These are phyloP conservation scores for Annulohypoxylon bovei DNA, from an alignment of 495 filamentous ascomycete genomes.

Conservation along the genomic window DNA sequence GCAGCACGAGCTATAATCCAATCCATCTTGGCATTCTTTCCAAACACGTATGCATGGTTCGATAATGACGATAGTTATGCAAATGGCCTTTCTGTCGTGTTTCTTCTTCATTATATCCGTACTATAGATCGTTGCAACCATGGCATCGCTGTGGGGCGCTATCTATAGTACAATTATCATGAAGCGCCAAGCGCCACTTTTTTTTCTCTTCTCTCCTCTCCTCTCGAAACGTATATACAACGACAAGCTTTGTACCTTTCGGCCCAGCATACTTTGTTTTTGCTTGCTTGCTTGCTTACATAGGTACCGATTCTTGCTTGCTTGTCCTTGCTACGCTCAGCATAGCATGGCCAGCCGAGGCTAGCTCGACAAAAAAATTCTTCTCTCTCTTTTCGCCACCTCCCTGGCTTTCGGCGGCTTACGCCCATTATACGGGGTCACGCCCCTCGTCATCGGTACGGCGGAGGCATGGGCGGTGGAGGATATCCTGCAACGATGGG, in stretches of 20 bases:
- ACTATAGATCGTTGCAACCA: conserved; percentile 31
- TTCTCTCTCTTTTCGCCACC: conserved; percentile 17
- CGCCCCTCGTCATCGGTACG: conserved; percentile 33
- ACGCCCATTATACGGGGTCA: conserved; percentile 4
- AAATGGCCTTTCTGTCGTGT: conserved; percentile 39
- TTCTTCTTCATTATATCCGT: conserved; percentile 41
- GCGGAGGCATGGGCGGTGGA: conserved; percentile 40
- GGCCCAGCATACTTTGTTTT: conserved; percentile 16
- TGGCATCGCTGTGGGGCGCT: conserved; percentile 33
- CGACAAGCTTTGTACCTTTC: conserved; percentile 28
- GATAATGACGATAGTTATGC: conserved; percentile 38
- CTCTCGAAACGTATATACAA: conserved; percentile 38
- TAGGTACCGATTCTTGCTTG: no score
- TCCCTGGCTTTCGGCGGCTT: conserved; percentile 12
- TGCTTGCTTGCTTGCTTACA: not conserved
- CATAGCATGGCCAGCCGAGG: conserved; percentile 37
- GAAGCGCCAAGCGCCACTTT: conserved; percentile 32
- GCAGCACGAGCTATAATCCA: not conserved
- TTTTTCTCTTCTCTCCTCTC: conserved; percentile 16
- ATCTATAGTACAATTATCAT: conserved; percentile 38
- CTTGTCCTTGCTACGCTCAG: conserved; percentile 33
- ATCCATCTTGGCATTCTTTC: conserved; percentile 30
- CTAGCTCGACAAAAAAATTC: conserved; percentile 19
- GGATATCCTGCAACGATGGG: conserved; percentile 44
- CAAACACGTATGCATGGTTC: conserved; percentile 36